These are phyloP conservation scores for Trichoderma virens DNA, from an alignment of 495 filamentous ascomycete genomes.

Conservation along the genomic window DNA sequence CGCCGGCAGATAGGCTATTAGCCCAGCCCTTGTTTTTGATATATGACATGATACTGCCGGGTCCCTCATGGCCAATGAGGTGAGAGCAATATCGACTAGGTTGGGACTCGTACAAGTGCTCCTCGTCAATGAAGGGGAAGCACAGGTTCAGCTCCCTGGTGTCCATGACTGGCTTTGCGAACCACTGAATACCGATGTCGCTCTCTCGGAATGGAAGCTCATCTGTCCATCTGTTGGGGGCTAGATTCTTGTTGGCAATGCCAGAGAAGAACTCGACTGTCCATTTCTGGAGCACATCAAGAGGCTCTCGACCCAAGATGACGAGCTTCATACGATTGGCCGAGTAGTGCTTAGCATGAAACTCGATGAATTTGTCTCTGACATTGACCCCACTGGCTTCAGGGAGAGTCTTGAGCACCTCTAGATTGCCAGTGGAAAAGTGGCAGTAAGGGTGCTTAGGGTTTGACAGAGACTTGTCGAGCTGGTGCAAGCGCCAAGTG, in stretches of 20 bases:
- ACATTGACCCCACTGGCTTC: constrained; percentile 78
- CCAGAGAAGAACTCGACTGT: constrained; percentile 76
- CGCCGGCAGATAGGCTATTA: constrained; percentile 75
- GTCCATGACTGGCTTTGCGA: constrained; percentile 97
- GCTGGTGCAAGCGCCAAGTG: constrained; percentile 83
- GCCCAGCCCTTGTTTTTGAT: constrained; percentile 95
- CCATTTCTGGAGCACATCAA: constrained; percentile 86
- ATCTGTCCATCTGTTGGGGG: constrained; percentile 73
- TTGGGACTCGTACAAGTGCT: constrained; percentile 70
- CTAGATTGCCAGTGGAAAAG: constrained; percentile 90
- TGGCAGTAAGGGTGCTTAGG: constrained; percentile 88
- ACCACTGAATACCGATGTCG: constrained; percentile 70
- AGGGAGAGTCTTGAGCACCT: constrained; percentile 80
- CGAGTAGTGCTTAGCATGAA: constrained; percentile 86
- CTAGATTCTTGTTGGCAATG: constrained; percentile 77
- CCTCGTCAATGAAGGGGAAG: constrained; percentile 88
- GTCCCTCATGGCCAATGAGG: constrained; percentile 92
- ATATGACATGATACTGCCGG: constrained; percentile 91
- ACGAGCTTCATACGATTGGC: constrained; percentile 96
- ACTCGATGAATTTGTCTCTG: constrained; percentile 88
- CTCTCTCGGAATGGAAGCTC: constrained; percentile 59
- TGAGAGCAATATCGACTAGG: constrained; percentile 89
- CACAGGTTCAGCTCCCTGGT: constrained; percentile 72
- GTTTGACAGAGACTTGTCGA: constrained; percentile 87
- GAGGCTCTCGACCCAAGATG: constrained; percentile 76